phyloP scores from a whole-genome alignment of 768 basidiomycete genomes.

The Rhizopogon salebrosus region DNA sequence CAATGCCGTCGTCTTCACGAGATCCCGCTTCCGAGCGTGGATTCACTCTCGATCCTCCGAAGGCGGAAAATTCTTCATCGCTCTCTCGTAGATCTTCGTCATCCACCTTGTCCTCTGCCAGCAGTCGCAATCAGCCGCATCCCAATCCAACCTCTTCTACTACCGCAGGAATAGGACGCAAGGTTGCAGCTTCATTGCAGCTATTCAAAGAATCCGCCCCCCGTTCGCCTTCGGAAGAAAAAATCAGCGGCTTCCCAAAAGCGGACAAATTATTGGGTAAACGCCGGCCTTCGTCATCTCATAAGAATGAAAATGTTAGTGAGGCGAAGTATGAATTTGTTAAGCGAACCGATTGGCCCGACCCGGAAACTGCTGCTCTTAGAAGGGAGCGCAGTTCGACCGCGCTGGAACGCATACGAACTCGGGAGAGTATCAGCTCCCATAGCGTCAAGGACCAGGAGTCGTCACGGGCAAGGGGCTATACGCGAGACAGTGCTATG shows the following conservation, averaged over 20 bases:
- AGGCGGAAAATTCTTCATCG: constrained; percentile 18
- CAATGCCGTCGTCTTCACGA: constrained; percentile 27
- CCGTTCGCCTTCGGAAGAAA: constrained; percentile 28
- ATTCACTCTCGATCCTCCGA: constrained; percentile 17
- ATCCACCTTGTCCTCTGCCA: constrained; percentile 13
- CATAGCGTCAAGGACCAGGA: constrained; percentile 20
- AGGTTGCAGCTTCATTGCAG: constrained; percentile 78
- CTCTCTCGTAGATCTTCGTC: constrained; percentile 29
- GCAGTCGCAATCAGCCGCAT: constrained; percentile 1
- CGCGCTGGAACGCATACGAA: constrained; percentile 48
- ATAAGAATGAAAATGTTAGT: constrained; percentile 49
- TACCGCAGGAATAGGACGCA: constrained; percentile 57
- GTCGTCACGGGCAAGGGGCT: constrained; percentile 19
- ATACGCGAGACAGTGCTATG: constrained; percentile 38
- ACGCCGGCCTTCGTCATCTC: constrained; percentile 28
- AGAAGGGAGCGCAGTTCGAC: constrained; percentile 66
- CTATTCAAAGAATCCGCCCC: constrained; percentile 74
- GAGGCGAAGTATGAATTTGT: constrained; percentile 76
- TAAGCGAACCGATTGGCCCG: constrained; percentile 82
- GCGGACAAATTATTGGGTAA: constrained; percentile 22
- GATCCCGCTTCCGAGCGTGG: constrained; percentile 8
- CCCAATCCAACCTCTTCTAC: constrained; percentile 11
- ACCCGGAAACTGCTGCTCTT: constrained; percentile 66
- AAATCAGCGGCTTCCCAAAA: constrained; percentile 21
- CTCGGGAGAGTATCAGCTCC: constrained; percentile 39